These are phyloP conservation scores for Inosperma sp. DNA, from an alignment of 768 basidiomycete genomes.

Conservation along the genomic window DNA sequence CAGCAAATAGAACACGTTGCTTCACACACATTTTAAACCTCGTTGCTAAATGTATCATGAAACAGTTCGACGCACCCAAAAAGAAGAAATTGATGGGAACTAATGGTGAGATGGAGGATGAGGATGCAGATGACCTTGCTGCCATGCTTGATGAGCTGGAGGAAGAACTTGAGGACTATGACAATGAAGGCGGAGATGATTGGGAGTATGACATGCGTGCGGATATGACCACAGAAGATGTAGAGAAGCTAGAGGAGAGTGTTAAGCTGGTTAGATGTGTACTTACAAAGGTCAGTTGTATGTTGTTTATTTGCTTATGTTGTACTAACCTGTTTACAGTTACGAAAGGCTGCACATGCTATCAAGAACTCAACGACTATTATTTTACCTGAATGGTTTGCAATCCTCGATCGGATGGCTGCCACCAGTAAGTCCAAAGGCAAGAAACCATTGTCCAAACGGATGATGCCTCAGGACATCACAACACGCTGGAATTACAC, in stretches of 20 bases:
- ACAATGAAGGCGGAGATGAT: neutral
- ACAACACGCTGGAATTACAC: too few relatives aligned
- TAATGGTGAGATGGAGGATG: slow-evolving; percentile 1
- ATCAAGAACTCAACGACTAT: too few relatives aligned
- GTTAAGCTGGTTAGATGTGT: slow-evolving; percentile 24
- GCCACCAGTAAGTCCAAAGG: neutral
- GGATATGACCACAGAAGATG: slow-evolving; percentile 13
- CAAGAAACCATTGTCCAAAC: too few relatives aligned
- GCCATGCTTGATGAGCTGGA: slow-evolving; percentile 1
- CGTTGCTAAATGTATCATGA: too few relatives aligned
- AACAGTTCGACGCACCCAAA: slow-evolving; percentile 31
- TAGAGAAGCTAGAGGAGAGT: slow-evolving; percentile 11
- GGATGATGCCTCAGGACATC: too few relatives aligned
- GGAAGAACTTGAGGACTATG: neutral
- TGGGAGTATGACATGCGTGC: neutral
- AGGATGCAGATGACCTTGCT: slow-evolving; percentile 4
- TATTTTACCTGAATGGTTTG: slow-evolving; percentile 19
- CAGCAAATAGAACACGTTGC: too few relatives aligned
- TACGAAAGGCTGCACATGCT: slow-evolving; percentile 19
- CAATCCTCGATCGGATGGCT: slow-evolving; percentile 8
- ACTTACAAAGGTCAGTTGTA: slow-evolving; percentile 29
- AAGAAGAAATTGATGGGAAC: too few relatives aligned
- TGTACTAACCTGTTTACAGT: slow-evolving; percentile 12
- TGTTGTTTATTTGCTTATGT: neutral
- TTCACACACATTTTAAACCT: too few relatives aligned